Evolutionary conservation across 2,329 filamentous ascomycete species (phyloP).

Genomic region (Chlorencoelia australis): DNA sequence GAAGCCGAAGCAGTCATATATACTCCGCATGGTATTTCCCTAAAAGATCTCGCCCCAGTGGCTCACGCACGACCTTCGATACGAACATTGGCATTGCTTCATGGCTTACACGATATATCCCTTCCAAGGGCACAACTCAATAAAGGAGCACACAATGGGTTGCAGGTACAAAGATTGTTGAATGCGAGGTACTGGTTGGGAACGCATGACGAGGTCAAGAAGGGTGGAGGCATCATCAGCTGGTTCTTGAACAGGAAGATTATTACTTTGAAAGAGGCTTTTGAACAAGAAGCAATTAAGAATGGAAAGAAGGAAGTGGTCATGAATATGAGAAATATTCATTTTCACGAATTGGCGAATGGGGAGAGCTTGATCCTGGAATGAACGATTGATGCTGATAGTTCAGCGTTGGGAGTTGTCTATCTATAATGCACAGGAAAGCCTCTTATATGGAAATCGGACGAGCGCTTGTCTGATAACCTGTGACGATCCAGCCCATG

Average conservation of each 20-base stretch:
- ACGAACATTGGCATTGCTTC: slow-evolving; percentile 46
- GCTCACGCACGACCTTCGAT: slow-evolving; percentile 36
- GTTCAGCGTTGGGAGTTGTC: too few species aligned
- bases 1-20: slow-evolving; percentile 49
- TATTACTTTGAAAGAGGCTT: slow-evolving; percentile 36
- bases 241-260: slow-evolving; percentile 36
- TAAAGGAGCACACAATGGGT: slow-evolving; percentile 51
- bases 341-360: slow-evolving; percentile 16
- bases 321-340: slow-evolving; percentile 11
- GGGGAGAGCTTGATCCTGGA: slow-evolving; percentile 18
- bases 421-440: too few species aligned
- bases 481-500: too few species aligned
- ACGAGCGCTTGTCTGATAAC: too few species aligned
- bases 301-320: slow-evolving; percentile 6
- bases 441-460: too few species aligned
- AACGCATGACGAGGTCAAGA: slow-evolving; percentile 56
- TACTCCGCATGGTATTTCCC: slow-evolving; percentile 51
- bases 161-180: slow-evolving; percentile 42
- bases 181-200: slow-evolving; percentile 52
- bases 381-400: too few species aligned
- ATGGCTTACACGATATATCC: slow-evolving; percentile 53
- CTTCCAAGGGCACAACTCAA: slow-evolving; percentile 44
- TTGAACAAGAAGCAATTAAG: slow-evolving; percentile 28
- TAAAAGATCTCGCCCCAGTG: slow-evolving; percentile 36
- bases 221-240: slow-evolving; percentile 46